Conservation (phyloP, 768 basidiomycete species). For the Xerocomellus chrysenteron region DNA sequence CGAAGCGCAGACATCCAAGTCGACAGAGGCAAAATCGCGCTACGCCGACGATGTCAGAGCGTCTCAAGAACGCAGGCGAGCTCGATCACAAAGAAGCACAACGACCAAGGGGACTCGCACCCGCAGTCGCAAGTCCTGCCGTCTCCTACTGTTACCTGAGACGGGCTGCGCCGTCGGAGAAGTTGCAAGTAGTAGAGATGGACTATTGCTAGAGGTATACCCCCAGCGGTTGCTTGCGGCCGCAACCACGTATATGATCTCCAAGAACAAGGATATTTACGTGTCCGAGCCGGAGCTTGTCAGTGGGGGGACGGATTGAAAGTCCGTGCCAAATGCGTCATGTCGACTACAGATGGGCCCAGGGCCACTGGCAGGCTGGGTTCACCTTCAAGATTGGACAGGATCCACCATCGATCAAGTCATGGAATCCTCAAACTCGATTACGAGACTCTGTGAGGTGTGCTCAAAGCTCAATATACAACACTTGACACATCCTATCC, state of each 20-base stretch:
- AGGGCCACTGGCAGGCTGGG: too few relatives aligned
- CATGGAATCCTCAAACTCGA: not conserved
- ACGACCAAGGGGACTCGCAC: constrained; percentile 26
- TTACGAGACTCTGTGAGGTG: constrained; percentile 1
- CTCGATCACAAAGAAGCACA: constrained; percentile 23
- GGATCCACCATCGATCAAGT: not conserved
- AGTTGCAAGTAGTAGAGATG: constrained; percentile 41
- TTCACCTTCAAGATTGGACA: too few relatives aligned
- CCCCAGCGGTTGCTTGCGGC: constrained; percentile 34
- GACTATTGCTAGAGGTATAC: constrained; percentile 36
- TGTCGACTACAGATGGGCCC: too few relatives aligned
- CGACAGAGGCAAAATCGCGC: not conserved
- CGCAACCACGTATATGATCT: constrained; percentile 36
- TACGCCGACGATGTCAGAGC: constrained; percentile 7
- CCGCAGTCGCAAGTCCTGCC: constrained; percentile 14
- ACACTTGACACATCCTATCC: not conserved
- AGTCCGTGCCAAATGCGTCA: too few relatives aligned
- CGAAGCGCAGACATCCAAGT: not conserved
- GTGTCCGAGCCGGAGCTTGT: constrained; percentile 44
- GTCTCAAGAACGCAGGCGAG: constrained; percentile 16
- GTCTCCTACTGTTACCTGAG: constrained; percentile 35
- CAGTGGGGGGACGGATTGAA: constrained; percentile 37
- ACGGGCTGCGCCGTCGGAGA: constrained; percentile 20
- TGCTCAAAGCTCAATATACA: constrained; percentile 7
- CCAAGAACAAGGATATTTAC: constrained; percentile 34